phyloP scores from a whole-genome alignment of 192 early-diverging fungal species.

The Podila epigama region DNA sequence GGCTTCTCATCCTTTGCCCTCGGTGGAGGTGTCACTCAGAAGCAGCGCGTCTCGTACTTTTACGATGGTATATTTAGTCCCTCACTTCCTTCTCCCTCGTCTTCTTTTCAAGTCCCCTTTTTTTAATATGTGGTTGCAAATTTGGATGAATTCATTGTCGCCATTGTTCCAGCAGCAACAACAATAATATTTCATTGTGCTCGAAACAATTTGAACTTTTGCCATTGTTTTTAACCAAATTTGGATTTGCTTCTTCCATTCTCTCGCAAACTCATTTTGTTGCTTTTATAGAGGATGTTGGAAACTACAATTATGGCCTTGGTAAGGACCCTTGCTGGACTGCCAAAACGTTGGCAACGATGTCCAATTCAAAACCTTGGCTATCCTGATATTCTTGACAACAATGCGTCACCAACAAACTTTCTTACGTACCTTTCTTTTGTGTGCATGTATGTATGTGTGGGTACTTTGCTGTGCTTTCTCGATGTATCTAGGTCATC shows the following conservation, averaged over 20 bases:
- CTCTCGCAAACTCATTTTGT: background rate
- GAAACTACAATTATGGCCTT: slow-evolving; percentile 88
- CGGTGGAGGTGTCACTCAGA: slow-evolving; percentile 48
- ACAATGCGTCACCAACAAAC: background rate
- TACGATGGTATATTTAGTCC: slow-evolving; percentile 61
- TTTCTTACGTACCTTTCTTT: background rate
- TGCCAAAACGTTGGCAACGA: too few species aligned
- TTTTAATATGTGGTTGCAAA: too few species aligned
- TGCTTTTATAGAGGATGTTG: slow-evolving; percentile 63
- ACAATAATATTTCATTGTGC: too few species aligned
- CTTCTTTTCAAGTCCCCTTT: too few species aligned
- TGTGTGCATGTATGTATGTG: too few species aligned
- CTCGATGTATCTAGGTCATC: slow-evolving; percentile 75
- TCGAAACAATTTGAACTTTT: too few species aligned
- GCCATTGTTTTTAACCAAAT: background rate
- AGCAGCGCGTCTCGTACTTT: slow-evolving; percentile 70
- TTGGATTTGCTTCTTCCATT: background rate
- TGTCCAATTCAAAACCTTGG: too few species aligned
- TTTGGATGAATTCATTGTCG: too few species aligned
- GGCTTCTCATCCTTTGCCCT: slow-evolving; percentile 48
- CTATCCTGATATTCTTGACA: background rate
- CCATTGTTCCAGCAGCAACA: too few species aligned
- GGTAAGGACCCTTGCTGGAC: slow-evolving; percentile 39
- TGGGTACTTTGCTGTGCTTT: too few species aligned
- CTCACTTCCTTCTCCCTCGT: background rate